These are phyloP conservation scores for Lachnum nothofagi DNA, from an alignment of 2,329 filamentous ascomycete species.

Conservation along the genomic window DNA sequence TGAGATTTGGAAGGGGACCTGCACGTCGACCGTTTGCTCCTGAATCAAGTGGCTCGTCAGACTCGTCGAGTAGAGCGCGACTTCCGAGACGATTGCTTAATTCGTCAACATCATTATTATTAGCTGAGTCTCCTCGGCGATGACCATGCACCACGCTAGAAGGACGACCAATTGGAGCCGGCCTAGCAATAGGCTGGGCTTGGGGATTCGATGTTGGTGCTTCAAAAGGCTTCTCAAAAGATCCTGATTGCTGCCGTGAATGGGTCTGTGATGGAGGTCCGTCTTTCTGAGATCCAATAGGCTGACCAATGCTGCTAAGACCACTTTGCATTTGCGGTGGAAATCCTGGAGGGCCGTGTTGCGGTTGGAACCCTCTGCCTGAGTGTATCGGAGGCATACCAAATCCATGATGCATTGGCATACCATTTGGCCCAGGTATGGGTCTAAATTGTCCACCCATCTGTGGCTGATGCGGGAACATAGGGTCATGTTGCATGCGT, in stretches of 20 bases:
- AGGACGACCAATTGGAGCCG: constrained; percentile 82
- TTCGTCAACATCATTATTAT: constrained; percentile 60
- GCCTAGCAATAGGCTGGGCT: constrained; percentile 72
- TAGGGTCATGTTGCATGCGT: constrained; percentile 43
- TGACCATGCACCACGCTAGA: constrained; percentile 62
- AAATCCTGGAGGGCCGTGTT: constrained; percentile 52
- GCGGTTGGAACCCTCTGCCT: constrained; percentile 36
- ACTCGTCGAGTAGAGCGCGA: constrained; percentile 78
- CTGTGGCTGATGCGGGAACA: constrained; percentile 48
- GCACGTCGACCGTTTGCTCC: constrained; percentile 34
- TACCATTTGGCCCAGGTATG: constrained; percentile 45
- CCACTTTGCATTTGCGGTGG: constrained; percentile 40
- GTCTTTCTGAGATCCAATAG: constrained; percentile 37
- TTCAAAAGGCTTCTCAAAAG: constrained; percentile 53
- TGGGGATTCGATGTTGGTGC: constrained; percentile 39
- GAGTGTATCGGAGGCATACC: constrained; percentile 56
- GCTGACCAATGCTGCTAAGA: constrained; percentile 37
- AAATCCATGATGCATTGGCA: constrained; percentile 54
- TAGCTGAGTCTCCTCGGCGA: constrained; percentile 35
- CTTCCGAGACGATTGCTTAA: constrained; percentile 79
- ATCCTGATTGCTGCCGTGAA: constrained; percentile 69
- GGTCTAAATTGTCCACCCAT: constrained; percentile 51
- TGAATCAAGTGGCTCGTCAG: constrained; percentile 47
- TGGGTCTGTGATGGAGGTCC: constrained; percentile 51
- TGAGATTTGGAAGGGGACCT: constrained; percentile 27